Evolutionary conservation across 176 grass and related monocot genomes (phyloP), one percentile per base, ranked within the genome.

Genomic region (Carex cristatella): DNA sequence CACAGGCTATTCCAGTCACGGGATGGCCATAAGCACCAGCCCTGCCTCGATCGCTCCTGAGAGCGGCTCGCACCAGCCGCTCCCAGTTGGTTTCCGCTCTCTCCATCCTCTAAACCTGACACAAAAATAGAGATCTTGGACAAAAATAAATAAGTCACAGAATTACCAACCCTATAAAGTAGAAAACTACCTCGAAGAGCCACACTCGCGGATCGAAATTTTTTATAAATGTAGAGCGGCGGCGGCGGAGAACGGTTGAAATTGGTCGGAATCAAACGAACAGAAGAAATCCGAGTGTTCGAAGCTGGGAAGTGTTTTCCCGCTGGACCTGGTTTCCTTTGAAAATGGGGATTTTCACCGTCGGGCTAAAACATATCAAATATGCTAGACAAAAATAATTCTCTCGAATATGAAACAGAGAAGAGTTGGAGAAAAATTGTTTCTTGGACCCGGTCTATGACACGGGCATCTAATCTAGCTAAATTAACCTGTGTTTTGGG

Each of bases 1-100:
- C 90, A 30, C 92, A 92, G 3, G 95, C 93, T 60, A 93, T 93
- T 35, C 91, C 92, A 38, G 82, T 95, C 0, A 27, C 77, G 10
- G 90, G 90, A 14, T 84, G 68, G 3, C 82, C 94, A 62, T 78
- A 85, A 4, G 18, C 82, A 35, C 90, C 84, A 56, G 37, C 63
- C 58, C 75, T 84, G 65, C 89, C 31, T 27, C 76, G 86, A 42
- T 95, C 89, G 18, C 87, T 86, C 56, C 92, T 90, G 0, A 95
- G 89, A 68, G 93, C 95, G 60, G 93, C 93, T 27, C 95, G 84
- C 14, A 95, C 93, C 63, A 98, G 89, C 79, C 93, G 89, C 83
- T 98, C 95, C 95, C 95, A 98, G 84, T 95, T 98, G 3, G 75
- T 69, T 89, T 90, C 95, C 72, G 88, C 88, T 88, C 86, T 90